A percentile compares a stretch with the other conserved stretches of the same genome.
phyloP scores from a whole-genome alignment of 2,329 filamentous ascomycete genomes.

The Colletotrichum noveboracense region DNA sequence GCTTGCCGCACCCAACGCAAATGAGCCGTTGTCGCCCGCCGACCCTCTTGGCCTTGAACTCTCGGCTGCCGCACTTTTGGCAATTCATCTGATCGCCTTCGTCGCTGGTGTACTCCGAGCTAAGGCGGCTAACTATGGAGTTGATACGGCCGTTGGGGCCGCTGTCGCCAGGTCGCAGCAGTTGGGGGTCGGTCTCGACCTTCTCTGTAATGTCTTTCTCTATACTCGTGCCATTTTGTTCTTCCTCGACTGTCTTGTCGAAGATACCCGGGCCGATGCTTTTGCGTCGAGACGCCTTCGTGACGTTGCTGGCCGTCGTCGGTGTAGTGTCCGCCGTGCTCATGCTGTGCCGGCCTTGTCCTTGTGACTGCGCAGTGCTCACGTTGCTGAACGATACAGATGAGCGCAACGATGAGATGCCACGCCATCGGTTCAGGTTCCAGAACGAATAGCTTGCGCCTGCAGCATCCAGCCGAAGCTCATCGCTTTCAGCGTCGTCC shows the following conservation, averaged over 20 bases:
- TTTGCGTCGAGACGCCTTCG: conserved; percentile 28
- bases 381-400: conserved; percentile 13
- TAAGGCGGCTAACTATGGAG: conserved; percentile 60
- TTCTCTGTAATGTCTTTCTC: conserved; percentile 3
- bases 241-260: conserved; percentile 19
- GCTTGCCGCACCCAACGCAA: conserved; percentile 61
- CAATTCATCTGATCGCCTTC: conserved; percentile 58
- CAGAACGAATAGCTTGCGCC: conserved; percentile 58
- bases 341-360: conserved; percentile 12
- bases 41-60: conserved; percentile 66
- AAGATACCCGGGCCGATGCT: conserved; percentile 25
- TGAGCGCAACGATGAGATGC: conserved; percentile 33
- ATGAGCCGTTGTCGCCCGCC: conserved; percentile 60
- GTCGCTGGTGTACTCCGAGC: conserved; percentile 47
- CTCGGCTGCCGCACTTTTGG: conserved; percentile 61
- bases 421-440: conserved; percentile 61
- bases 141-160: conserved; percentile 33
- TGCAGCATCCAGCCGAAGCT: conserved; percentile 38
- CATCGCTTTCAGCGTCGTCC: conserved; percentile 47
- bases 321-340: conserved; percentile 7
- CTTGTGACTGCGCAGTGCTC: not conserved
- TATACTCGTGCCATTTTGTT: not conserved
- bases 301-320: not conserved
- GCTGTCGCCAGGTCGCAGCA: conserved; percentile 21
- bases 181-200: conserved; percentile 4